A percentile compares a stretch with the other conserved stretches of the same genome.
Conservation (phyloP, 2,329 filamentous ascomycete species). For the Neopestalotiopsis clavispora region DNA sequence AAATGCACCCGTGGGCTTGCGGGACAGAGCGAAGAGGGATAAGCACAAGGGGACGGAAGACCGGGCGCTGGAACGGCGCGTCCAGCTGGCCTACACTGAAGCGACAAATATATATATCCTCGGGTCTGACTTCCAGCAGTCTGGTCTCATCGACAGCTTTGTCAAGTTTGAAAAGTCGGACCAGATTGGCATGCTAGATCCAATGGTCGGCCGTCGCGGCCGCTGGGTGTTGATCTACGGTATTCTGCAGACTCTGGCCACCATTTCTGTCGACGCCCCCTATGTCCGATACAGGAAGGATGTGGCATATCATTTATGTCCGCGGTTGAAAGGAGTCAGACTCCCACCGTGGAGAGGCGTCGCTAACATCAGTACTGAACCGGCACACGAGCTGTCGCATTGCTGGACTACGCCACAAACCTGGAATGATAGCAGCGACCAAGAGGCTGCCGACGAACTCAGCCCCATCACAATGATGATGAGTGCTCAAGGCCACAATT, state of each 20-base stretch:
- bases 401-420: constrained; percentile 53
- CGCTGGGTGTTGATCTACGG: constrained; percentile 68
- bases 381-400: constrained; percentile 55
- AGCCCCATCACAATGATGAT: constrained; percentile 33
- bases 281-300: constrained; percentile 55
- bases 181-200: constrained; percentile 54
- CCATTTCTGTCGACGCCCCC: constrained; percentile 62
- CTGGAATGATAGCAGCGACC: constrained; percentile 36
- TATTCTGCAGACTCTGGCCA: constrained; percentile 63
- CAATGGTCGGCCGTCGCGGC: constrained; percentile 59
- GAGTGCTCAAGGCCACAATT: constrained; percentile 28
- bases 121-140: constrained; percentile 56
- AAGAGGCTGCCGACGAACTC: constrained; percentile 20
- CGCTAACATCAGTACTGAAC: constrained; percentile 35
- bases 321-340: constrained; percentile 54
- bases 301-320: constrained; percentile 62
- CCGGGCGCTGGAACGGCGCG: constrained; percentile 48
- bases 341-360: constrained; percentile 59
- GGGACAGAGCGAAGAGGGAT: constrained; percentile 36
- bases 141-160: constrained; percentile 60
- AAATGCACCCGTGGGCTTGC: constrained; percentile 17
- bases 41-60: constrained; percentile 26
- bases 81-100: constrained; percentile 63
- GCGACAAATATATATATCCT: constrained; percentile 64
- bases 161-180: constrained; percentile 62